These are phyloP conservation scores for Cotoneaster glaucophyllus DNA, from an alignment of 306 rosid species.

Conservation along the genomic window DNA sequence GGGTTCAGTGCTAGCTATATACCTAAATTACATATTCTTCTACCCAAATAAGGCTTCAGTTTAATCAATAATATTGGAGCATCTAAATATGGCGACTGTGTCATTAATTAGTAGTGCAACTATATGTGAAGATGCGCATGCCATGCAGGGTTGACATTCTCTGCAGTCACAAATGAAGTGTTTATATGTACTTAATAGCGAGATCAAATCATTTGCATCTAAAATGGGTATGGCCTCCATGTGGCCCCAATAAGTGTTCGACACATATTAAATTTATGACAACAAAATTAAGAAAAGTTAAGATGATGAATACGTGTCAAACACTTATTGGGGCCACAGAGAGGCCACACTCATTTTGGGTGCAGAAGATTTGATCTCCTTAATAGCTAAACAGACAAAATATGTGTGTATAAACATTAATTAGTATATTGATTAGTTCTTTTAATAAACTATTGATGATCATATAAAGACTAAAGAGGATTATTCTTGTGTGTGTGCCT, in stretches of 20 bases:
- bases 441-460: neutral
- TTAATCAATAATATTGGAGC: neutral
- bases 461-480: neutral
- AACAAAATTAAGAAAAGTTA: too few relatives aligned
- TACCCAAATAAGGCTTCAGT: neutral
- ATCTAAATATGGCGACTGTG: neutral
- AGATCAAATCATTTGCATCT: too few relatives aligned
- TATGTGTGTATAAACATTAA: neutral
- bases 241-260: too few relatives aligned
- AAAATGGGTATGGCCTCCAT: too few relatives aligned
- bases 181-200: neutral
- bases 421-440: neutral
- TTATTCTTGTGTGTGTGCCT: neutral
- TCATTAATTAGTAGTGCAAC: neutral
- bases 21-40: neutral
- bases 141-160: neutral
- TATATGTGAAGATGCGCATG: conserved; percentile 34
- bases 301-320: too few relatives aligned
- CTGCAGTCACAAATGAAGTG: neutral
- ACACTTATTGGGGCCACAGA: too few relatives aligned
- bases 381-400: neutral
- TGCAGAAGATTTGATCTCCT: too few relatives aligned
- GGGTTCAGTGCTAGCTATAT: neutral
- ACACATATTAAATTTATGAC: too few relatives aligned
- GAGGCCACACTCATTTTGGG: too few relatives aligned